phyloP scores from a whole-genome alignment of 495 filamentous ascomycete genomes.

The Daldinia vernicosa region DNA sequence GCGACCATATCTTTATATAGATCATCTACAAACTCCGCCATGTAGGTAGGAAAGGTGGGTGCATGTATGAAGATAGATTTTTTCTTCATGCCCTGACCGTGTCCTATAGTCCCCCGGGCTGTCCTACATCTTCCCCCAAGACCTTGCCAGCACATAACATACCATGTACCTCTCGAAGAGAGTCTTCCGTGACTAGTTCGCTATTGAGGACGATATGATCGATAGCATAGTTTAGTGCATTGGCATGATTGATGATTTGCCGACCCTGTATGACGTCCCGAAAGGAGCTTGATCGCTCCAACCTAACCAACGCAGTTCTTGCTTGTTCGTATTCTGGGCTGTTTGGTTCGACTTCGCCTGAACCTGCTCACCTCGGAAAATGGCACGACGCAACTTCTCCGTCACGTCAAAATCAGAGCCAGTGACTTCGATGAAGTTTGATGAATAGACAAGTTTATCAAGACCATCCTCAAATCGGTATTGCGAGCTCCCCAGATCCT shows the following conservation, averaged over 20 bases:
- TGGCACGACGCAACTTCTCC: slow-evolving; percentile 25
- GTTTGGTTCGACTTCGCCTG: slow-evolving; percentile 15
- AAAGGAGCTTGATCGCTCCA: slow-evolving; percentile 1
- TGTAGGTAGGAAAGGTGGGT: slow-evolving; percentile 42
- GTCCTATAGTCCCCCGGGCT: slow-evolving; percentile 30
- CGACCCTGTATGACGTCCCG: slow-evolving; percentile 37
- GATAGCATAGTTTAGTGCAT: slow-evolving; percentile 44
- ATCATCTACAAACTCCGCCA: slow-evolving; percentile 46
- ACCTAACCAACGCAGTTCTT: slow-evolving; percentile 3
- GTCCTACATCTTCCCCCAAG: slow-evolving; percentile 29
- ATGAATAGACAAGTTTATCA: slow-evolving; percentile 40
- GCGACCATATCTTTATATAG: slow-evolving; percentile 33
- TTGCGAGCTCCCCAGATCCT: not conserved
- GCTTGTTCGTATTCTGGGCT: slow-evolving; percentile 36
- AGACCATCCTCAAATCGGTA: slow-evolving; percentile 21
- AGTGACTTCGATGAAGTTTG: slow-evolving; percentile 44
- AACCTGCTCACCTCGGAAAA: slow-evolving; percentile 25
- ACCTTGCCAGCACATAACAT: slow-evolving; percentile 38
- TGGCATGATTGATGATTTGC: slow-evolving; percentile 49
- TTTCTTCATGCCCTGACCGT: slow-evolving; percentile 39
- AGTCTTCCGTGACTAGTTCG: slow-evolving; percentile 41
- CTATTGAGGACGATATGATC: slow-evolving; percentile 35
- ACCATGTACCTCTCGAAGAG: slow-evolving; percentile 46
- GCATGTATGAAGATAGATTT: slow-evolving; percentile 43
- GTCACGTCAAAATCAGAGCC: slow-evolving; percentile 38